Evolutionary conservation across 345 rosid genomes (phyloP).

Genomic region (Erucastrum elatum): DNA sequence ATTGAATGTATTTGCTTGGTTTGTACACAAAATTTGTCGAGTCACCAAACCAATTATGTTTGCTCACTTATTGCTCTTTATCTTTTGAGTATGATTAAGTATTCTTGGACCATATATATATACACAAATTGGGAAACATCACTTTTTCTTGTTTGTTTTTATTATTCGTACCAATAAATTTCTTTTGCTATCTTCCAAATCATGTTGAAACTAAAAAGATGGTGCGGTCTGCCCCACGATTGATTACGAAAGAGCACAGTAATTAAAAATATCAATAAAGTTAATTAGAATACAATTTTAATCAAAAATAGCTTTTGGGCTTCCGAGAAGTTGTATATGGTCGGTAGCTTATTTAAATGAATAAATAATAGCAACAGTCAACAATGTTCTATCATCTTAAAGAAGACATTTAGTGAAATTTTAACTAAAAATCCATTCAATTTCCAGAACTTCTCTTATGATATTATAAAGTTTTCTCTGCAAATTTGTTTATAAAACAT

Average conservation of each 20-base stretch:
- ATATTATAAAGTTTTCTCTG: background rate
- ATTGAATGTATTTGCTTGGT: background rate
- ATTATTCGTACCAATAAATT: background rate
- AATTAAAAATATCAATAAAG: too few relatives aligned
- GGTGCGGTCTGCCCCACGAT: slow-evolving; percentile 11
- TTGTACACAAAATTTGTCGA: background rate
- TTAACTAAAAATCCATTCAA: too few relatives aligned
- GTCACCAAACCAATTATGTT: background rate
- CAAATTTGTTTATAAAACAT: background rate
- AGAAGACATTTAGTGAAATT: background rate
- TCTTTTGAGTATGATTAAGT: background rate
- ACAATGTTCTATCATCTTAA: background rate
- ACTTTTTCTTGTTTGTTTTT: background rate
- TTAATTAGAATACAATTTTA: too few relatives aligned
- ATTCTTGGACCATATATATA: slow-evolving; percentile 22
- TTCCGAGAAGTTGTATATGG: slow-evolving; percentile 9
- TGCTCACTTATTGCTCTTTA: background rate
- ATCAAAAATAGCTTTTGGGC: slow-evolving; percentile 13
- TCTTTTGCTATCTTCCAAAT: background rate
- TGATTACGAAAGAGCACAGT: slow-evolving; percentile 2
- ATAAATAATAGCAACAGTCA: background rate
- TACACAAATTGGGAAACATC: background rate
- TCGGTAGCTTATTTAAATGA: background rate
- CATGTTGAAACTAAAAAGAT: background rate
- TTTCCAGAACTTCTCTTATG: too few relatives aligned